Conservation (phyloP, 371 early-diverging fungal genomes). For the Mortierella sp. region DNA sequence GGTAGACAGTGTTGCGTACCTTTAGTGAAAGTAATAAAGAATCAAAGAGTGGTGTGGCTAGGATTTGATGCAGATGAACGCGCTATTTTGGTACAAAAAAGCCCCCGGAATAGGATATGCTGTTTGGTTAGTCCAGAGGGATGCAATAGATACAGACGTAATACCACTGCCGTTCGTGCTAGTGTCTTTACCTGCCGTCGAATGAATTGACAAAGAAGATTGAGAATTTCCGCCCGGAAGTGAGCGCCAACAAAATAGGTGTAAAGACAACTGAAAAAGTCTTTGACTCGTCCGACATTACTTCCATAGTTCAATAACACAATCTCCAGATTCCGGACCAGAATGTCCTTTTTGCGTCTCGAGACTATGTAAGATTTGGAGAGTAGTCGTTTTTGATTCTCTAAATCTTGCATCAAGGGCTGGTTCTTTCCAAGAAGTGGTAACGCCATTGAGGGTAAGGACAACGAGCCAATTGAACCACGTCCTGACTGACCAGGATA, state of each 20-base stretch:
- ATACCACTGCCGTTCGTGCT: background rate
- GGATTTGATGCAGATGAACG: slow-evolving; percentile 69
- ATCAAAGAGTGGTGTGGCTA: slow-evolving; percentile 66
- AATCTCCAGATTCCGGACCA: slow-evolving; percentile 37
- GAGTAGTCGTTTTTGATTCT: slow-evolving; percentile 26
- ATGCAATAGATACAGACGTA: background rate
- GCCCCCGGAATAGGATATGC: background rate
- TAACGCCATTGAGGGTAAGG: background rate
- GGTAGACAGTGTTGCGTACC: slow-evolving; percentile 51
- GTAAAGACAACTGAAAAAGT: slow-evolving; percentile 64
- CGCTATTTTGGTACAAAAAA: slow-evolving; percentile 46
- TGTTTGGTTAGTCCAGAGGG: background rate
- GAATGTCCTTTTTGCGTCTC: slow-evolving; percentile 38
- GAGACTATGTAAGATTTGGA: slow-evolving; percentile 29
- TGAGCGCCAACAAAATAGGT: slow-evolving; percentile 64
- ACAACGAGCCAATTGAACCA: slow-evolving; percentile 10
- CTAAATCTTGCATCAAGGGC: slow-evolving; percentile 25
- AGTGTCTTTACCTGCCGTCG: slow-evolving; percentile 58
- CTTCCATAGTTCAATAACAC: slow-evolving; percentile 43
- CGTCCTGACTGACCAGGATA: slow-evolving; percentile 31
- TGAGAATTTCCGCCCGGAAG: slow-evolving; percentile 65
- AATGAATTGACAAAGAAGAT: slow-evolving; percentile 66
- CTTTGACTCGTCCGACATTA: slow-evolving; percentile 51
- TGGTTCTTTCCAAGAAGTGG: background rate
- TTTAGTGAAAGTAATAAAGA: slow-evolving; percentile 68